Base-by-base conservation (phyloP, 2,329 filamentous ascomycete genomes). In the Leptoxyphium fumago region DNA sequence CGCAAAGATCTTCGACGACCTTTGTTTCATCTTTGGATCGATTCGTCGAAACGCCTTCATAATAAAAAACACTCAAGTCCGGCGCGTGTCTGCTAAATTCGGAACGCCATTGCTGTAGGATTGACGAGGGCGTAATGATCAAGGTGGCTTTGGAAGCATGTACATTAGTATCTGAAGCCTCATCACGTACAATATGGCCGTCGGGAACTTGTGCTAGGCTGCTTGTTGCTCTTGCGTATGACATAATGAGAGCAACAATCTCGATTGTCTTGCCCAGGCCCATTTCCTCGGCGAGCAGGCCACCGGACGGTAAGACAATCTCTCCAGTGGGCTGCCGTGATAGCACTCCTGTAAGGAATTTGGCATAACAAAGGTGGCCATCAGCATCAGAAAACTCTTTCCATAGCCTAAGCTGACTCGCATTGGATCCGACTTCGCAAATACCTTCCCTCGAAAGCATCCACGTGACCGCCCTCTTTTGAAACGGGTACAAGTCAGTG, bases 261-360 rank as follows among this genome's bases (percentile, higher is more conserved):
- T 89, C 84, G 2, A 88, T 68, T 0, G 84, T 89, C 60, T 89
- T 89, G 1, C 84, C 84, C 1, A 89, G 66, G 0, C 84, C 84
- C 84, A 89, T 89, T 60, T 89, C 84, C 55, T 89, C 84, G 0
- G 82, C 78, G 5, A 89, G 64, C 40, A 86, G 79, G 0, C 82
- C 82, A 2, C 78, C 78, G 30, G 55, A 61, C 2, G 70, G 46
- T 13, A 54, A 75, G 39, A 62, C 70, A 10, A 75, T 46, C 0
- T 52, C 50, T n/a, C 58, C 56, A 42, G 74, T 28, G 10, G 53
- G 52, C 2, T 51, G 54, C 38, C 14, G 38, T 8, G 50, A 52
- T 5, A 78, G 66, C 11, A 76, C 61, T 21, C 80, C 76, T 42
- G 80, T 75, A 0, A 84, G 62, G 44, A 77, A 69, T 55, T 80